A percentile compares a stretch with the other conserved stretches of the same genome.
Conservation (phyloP, 495 filamentous ascomycete species). For the Neurospora sp. region DNA sequence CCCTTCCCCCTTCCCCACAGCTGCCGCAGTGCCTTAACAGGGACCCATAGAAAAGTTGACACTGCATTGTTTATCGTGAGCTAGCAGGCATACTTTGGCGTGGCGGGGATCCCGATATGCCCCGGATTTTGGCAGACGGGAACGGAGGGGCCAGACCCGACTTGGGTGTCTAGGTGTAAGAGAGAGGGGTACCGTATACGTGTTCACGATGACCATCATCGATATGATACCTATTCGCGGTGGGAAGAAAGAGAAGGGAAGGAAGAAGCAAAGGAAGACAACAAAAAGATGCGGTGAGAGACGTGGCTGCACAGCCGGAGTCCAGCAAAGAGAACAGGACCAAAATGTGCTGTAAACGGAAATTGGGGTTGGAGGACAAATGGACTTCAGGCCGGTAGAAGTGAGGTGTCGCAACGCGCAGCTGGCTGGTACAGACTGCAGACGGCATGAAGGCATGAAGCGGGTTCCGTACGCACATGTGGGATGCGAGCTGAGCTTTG, state of each 20-base stretch:
- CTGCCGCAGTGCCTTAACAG: not conserved
- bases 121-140: not conserved
- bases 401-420: not conserved
- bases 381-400: not conserved
- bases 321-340: not conserved
- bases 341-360: not conserved
- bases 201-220: not conserved
- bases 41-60: not conserved
- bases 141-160: not conserved
- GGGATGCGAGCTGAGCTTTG: not conserved
- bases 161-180: not conserved
- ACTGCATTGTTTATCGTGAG: not conserved
- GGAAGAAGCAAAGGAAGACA: not conserved
- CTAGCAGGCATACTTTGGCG: not conserved
- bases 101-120: not conserved
- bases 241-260: not conserved
- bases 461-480: not conserved
- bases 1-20: not conserved
- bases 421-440: not conserved
- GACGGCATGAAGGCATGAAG: too few species aligned
- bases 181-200: not conserved
- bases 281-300: not conserved
- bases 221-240: not conserved
- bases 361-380: not conserved
- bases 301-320: not conserved